Percentiles rank a stretch among this genome's conserved stretches.
Evolutionary conservation across 2,329 filamentous ascomycete genomes (phyloP).

Genomic region (Xylariaceae sp.): DNA sequence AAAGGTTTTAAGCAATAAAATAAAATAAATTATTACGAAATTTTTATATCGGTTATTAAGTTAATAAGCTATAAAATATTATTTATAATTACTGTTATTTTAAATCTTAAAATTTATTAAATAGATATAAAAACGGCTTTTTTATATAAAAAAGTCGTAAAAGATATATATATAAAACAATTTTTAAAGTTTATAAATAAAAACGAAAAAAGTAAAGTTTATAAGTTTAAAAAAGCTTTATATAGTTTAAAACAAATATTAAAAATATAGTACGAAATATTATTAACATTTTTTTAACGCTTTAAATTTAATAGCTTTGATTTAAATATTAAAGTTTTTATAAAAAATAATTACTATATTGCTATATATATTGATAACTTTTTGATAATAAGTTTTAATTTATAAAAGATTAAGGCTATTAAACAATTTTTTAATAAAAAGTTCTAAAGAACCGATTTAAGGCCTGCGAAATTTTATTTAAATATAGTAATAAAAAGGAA

Average conservation of each 20-base stretch:
- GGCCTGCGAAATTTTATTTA: too few relatives aligned
- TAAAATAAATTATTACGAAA: slow-evolving; percentile 6
- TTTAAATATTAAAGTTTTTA: neutral
- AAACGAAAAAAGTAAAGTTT: neutral
- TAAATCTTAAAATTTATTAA: too few relatives aligned
- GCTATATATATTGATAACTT: slow-evolving; percentile 12
- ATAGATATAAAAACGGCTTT: too few relatives aligned
- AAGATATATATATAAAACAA: neutral
- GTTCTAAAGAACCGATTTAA: too few relatives aligned
- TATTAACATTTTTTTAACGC: slow-evolving; percentile 1
- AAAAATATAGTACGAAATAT: slow-evolving; percentile 6
- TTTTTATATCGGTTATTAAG: slow-evolving; percentile 7
- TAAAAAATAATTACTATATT: slow-evolving; percentile 7
- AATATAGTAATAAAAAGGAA: too few relatives aligned
- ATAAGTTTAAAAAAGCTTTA: slow-evolving; percentile 6
- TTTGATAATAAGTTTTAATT: slow-evolving; percentile 4
- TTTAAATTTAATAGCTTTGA: slow-evolving; percentile 1
- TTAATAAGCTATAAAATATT: slow-evolving; percentile 8
- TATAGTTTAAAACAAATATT: slow-evolving; percentile 6
- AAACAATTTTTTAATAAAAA: neutral
- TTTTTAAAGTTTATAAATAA: slow-evolving; percentile 1
- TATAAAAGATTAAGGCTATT: slow-evolving; percentile 7
- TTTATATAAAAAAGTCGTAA: too few relatives aligned
- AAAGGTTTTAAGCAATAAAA: slow-evolving; percentile 8
- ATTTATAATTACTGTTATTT: neutral